Evolutionary conservation across 208 protist species (phyloP).

Genomic region (Angomonas desouzai): DNA sequence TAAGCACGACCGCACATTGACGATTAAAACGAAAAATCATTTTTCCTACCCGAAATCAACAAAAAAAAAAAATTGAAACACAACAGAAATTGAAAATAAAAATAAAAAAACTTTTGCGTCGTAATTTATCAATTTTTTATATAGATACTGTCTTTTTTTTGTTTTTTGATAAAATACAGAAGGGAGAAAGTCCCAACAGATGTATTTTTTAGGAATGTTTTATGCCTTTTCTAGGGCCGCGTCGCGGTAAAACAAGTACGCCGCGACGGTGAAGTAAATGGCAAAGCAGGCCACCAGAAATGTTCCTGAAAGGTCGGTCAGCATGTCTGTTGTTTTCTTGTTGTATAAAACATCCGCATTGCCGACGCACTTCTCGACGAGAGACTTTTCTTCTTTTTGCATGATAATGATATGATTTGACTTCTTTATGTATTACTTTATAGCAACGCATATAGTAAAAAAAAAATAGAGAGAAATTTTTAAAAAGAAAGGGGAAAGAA

Average conservation of each 20-base stretch:
- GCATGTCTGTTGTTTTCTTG: constrained; percentile 38
- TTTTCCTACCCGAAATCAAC: neutral
- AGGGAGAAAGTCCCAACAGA: neutral
- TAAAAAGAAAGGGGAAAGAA: constrained; percentile 13
- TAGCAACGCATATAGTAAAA: constrained; percentile 10
- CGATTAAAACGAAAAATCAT: constrained; percentile 1
- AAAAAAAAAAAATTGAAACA: constrained; percentile 8
- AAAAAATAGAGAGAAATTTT: constrained; percentile 15
- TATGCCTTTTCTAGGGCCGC: constrained; percentile 25
- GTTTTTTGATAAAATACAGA: neutral
- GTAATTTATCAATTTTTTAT: constrained; percentile 6
- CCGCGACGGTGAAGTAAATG: constrained; percentile 74
- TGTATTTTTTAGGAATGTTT: neutral
- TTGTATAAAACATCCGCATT: constrained; percentile 65
- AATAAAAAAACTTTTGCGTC: constrained; percentile 10
- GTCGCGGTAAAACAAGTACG: constrained; percentile 77
- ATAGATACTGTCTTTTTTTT: no score
- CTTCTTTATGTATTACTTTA: neutral
- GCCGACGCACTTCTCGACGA: constrained; percentile 42
- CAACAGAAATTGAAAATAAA: neutral
- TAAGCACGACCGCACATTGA: no score
- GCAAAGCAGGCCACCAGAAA: constrained; percentile 68
- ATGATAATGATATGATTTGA: neutral
- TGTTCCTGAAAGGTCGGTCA: constrained; percentile 68
- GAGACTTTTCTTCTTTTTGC: constrained; percentile 13